Evolutionary conservation across 257 asterid genomes (phyloP), one percentile per base, ranked within the genome.

Genomic region (Verbena officinalis): DNA sequence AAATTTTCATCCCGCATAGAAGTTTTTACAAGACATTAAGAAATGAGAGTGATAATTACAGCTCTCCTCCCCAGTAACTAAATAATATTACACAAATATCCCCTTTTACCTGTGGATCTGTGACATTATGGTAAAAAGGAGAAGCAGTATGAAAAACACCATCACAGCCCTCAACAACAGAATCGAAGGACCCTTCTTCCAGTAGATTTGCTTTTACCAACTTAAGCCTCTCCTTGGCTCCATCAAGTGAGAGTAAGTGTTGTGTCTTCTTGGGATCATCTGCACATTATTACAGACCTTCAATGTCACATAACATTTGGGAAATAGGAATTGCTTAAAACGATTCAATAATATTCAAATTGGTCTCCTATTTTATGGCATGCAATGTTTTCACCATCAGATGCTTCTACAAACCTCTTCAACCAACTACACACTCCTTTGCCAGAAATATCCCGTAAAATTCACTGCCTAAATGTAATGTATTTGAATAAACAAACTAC

Each of bases 131-230:
- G 70, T 58, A 80, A 65, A 82, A 85, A 16, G 92, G 92, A 24
- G 92, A 85, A 31, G 88, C 92, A 19, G 79, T 77, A 64, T 85
- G 92, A 63, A 85, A 84, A 53, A 85, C 89, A 12, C 84, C 83
- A 59, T 76, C 92, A 58, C 92, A 82, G 13, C 89, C 89, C 9
- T 76, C 78, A 63, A 85, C 71, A 2, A 70, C 78, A 16, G 82
- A 68, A 78, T 85, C 92, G 65, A 82, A 85, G 43, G 87, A 79
- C 59, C 92, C 89, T 69, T 82, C 81, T 73, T 82, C 86, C 36
- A 85, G 66, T 2, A 82, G 73, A 71, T 82, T 50, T 62, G 89
- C 89, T 71, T 76, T 76, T 42, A 82, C 59, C 59, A 85, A 69
- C 11, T 80, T 70, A 38, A 84, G 88, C 49, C 91, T 84, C 67